phyloP scores from a whole-genome alignment of 1,139 yeast genomes.

The Saccharomyces uvarum region DNA sequence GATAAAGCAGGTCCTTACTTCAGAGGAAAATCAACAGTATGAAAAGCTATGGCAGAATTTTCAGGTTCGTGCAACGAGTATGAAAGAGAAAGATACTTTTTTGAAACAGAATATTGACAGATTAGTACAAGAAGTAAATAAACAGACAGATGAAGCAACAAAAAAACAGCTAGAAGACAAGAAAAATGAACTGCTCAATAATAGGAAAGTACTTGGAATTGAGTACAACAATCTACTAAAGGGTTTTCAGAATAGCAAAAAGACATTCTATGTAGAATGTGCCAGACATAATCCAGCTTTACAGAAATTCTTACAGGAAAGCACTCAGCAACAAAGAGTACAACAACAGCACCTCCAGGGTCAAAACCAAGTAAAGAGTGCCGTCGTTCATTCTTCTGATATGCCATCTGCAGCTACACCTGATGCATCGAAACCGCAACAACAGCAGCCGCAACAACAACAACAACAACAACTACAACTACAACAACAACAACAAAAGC shows the following conservation, averaged over 20 bases:
- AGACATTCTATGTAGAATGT: constrained; percentile 31
- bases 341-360: constrained; percentile 14
- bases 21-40: constrained; percentile 30
- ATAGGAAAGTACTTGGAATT: constrained; percentile 21
- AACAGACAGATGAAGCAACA: constrained; percentile 23
- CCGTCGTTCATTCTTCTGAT: constrained; percentile 4
- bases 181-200: constrained; percentile 23
- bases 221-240: constrained; percentile 25
- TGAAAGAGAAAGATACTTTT: constrained; percentile 28
- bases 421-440: constrained; percentile 7
- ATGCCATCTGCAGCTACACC: constrained; percentile 9
- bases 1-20: constrained; percentile 27
- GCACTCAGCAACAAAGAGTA: constrained; percentile 25
- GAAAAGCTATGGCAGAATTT: constrained; percentile 29
- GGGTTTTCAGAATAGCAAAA: constrained; percentile 28
- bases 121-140: constrained; percentile 25
- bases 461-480: constrained; percentile 11
- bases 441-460: constrained; percentile 3
- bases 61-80: constrained; percentile 28
- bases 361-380: constrained; percentile 4
- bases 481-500: constrained; percentile 6
- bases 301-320: constrained; percentile 26
- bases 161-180: constrained; percentile 27
- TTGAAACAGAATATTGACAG: constrained; percentile 29
- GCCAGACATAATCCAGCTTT: constrained; percentile 30